Percentiles rank a stretch among this genome's conserved stretches.
These are phyloP conservation scores for Purpureocillium lavendulum DNA, from an alignment of 2,329 filamentous ascomycete species.

Conservation along the genomic window DNA sequence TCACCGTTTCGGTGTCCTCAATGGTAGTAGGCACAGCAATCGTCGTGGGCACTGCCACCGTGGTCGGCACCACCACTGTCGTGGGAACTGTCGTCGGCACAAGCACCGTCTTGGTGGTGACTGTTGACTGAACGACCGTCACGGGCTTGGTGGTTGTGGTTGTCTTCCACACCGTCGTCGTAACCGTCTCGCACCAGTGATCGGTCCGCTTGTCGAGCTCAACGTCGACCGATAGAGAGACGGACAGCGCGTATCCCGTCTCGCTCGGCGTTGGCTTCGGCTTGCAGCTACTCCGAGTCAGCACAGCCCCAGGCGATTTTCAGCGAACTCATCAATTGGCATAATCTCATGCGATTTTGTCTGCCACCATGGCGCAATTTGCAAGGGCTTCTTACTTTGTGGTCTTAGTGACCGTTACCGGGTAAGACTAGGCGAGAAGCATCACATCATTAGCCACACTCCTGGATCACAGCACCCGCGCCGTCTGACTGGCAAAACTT, in stretches of 20 bases:
- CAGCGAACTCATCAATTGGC: too few species aligned
- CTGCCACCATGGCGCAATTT: too few species aligned
- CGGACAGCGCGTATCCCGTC: background rate
- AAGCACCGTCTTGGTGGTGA: constrained; percentile 8
- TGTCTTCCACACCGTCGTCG: constrained; percentile 13
- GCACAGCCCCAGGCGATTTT: background rate
- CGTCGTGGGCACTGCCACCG: constrained; percentile 1
- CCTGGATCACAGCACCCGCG: too few species aligned
- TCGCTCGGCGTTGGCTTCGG: background rate
- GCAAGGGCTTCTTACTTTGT: constrained; percentile 8
- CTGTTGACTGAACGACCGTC: constrained; percentile 6
- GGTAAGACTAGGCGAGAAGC: constrained; percentile 10
- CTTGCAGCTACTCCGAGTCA: constrained; percentile 4
- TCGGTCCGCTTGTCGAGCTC: background rate
- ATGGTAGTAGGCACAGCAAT: constrained; percentile 7
- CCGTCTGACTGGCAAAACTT: too few species aligned
- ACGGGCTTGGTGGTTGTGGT: constrained; percentile 8
- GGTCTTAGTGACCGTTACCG: constrained; percentile 11
- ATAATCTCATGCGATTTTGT: too few species aligned
- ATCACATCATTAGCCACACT: constrained; percentile 1
- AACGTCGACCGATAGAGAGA: background rate
- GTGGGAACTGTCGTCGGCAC: constrained; percentile 6
- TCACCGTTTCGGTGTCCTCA: constrained; percentile 5
- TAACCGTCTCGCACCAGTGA: constrained; percentile 8
- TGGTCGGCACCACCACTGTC: constrained; percentile 3